phyloP scores from a whole-genome alignment of 179 eudicot genomes.

The Drosera spatulata region DNA sequence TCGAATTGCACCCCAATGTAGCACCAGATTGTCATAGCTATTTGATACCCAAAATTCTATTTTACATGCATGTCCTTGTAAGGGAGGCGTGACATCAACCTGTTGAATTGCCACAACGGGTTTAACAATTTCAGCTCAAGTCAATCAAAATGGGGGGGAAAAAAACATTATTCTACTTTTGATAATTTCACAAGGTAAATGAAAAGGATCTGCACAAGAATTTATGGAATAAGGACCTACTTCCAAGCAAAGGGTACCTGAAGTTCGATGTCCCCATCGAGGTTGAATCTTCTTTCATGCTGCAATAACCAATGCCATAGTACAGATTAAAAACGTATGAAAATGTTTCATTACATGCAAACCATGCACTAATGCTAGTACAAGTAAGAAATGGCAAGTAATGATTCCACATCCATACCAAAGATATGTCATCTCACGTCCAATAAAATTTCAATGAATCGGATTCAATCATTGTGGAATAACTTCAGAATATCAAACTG shows the following conservation, averaged over 20 bases:
- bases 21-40: constrained; percentile 38
- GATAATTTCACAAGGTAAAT: background rate
- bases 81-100: constrained; percentile 55
- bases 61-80: constrained; percentile 39
- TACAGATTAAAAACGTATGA: constrained; percentile 9
- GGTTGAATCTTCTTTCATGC: constrained; percentile 61
- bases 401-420: no score
- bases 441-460: no score
- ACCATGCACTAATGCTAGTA: background rate
- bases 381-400: background rate
- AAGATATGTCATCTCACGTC: no score
- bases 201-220: background rate
- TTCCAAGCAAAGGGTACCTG: constrained; percentile 39
- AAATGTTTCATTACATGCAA: background rate
- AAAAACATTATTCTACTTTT: background rate
- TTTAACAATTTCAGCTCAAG: no score
- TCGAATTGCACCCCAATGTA: constrained; percentile 84
- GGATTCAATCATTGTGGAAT: no score
- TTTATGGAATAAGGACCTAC: background rate
- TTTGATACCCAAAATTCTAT: constrained; percentile 57
- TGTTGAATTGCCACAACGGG: constrained; percentile 20
- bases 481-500: no score
- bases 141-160: no score
- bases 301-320: constrained; percentile 23
- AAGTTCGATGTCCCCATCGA: constrained; percentile 65